Evolutionary conservation across 768 basidiomycete genomes (phyloP).

Genomic region (Mycena capillaripes): DNA sequence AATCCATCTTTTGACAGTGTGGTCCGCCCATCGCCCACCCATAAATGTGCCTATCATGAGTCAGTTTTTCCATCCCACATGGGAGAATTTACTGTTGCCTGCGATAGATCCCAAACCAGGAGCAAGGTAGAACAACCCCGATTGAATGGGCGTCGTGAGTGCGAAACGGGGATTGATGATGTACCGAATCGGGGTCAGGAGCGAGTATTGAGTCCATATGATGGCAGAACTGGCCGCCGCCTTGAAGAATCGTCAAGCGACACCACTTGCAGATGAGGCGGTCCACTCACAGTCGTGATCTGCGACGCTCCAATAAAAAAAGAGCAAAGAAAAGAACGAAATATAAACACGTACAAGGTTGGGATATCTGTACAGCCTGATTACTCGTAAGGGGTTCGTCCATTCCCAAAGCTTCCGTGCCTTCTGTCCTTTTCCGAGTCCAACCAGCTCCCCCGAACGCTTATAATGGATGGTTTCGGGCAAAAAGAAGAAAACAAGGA

Average conservation of each 20-base stretch:
- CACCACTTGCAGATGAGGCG: no score
- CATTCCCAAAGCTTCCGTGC: slow-evolving; percentile 24
- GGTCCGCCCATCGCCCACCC: slow-evolving; percentile 35
- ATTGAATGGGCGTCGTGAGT: slow-evolving; percentile 33
- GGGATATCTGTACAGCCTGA: slow-evolving; percentile 34
- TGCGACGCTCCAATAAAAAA: neutral
- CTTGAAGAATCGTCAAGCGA: neutral
- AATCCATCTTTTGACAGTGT: slow-evolving; percentile 36
- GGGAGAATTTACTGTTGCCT: neutral
- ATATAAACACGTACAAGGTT: slow-evolving; percentile 30
- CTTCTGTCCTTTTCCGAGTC: slow-evolving; percentile 17
- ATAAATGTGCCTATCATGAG: slow-evolving; percentile 22
- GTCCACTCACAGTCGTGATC: slow-evolving; percentile 26
- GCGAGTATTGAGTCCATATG: slow-evolving; percentile 36
- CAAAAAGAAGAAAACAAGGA: slow-evolving; percentile 35
- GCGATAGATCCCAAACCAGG: slow-evolving; percentile 31
- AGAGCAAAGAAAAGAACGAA: neutral
- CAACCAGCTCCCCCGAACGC: slow-evolving; percentile 31
- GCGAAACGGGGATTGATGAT: slow-evolving; percentile 36
- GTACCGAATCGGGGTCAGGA: slow-evolving; percentile 36
- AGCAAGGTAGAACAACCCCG: slow-evolving; percentile 36
- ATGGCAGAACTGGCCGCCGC: slow-evolving; percentile 23
- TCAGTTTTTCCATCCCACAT: neutral
- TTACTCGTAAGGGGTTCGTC: slow-evolving; percentile 31
- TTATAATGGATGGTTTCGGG: slow-evolving; percentile 37